Evolutionary conservation across 2,329 filamentous ascomycete genomes (phyloP), one percentile per base, ranked within the genome.

Genomic region (Clonostachys solani): DNA sequence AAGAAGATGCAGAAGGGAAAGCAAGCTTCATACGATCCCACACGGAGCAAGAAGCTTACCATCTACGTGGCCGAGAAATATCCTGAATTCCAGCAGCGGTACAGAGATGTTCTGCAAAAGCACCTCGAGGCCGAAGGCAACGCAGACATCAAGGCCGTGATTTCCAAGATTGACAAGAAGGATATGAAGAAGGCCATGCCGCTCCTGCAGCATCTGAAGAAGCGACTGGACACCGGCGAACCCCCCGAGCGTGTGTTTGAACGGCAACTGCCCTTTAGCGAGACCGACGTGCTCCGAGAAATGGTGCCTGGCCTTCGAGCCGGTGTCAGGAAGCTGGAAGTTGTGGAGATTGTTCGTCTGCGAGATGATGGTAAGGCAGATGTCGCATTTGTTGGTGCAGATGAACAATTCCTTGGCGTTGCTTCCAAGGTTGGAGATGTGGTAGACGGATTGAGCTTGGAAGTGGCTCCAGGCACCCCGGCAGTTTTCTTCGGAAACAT

Each of bases 111-210:
- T 35, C 79, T 95, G 16, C 82, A 83, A 54, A 78, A 87, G 59
- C 73, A 82, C 51, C 90, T 90, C 69, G 78, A 88, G 50, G 66
- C 77, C 16, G 63, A 60, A 52, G 81, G 71, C 54, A 74, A 87
- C 53, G 71, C 74, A 10, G 69, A 87, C 54, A 85, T 95, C 61
- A 95, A 95, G 74, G 83, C 81, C 48, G 74, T 96, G 42, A 88
- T 84, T 59, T 84, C 83, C 55, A 80, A 84, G 61, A 85, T 96
- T 49, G 83, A 83, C 56, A 95, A 95, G 75, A 77, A 90, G 61
- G 89, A 95, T 70, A 90, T 91, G 79, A 99, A 97, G 82, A 94
- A 95, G 72, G 92, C 91, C 3, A 97, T 97, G 92, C 94, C 94
- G 0, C 97, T 96, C 61, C 85, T 96, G 44, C 92, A 97, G 71